phyloP scores from a whole-genome alignment of 1,139 yeast genomes.

The Candida sp. region DNA sequence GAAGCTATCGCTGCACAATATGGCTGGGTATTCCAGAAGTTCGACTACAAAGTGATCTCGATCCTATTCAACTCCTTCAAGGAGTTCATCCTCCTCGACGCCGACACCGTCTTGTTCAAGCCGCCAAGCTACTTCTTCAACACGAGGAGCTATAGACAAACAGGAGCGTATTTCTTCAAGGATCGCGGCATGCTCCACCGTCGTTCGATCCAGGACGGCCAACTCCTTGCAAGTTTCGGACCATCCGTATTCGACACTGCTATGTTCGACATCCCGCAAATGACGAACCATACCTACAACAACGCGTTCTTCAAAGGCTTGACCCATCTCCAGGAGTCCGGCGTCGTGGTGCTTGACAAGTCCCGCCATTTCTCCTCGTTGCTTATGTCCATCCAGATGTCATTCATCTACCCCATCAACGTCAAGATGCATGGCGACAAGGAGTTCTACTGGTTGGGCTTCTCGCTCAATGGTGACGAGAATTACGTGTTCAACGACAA shows the following conservation, averaged over 20 bases:
- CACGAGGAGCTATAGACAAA: conserved; percentile 31
- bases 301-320: conserved; percentile 33
- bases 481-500: conserved; percentile 50
- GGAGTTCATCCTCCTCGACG: conserved; percentile 54
- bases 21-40: conserved; percentile 33
- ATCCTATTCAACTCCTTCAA: conserved; percentile 53
- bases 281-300: conserved; percentile 33
- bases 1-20: conserved; percentile 30
- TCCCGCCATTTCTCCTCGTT: conserved; percentile 20
- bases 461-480: conserved; percentile 56
- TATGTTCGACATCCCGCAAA: conserved; percentile 34
- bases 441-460: conserved; percentile 67
- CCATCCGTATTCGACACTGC: conserved; percentile 44
- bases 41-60: conserved; percentile 55
- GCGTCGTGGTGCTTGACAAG: conserved; percentile 50
- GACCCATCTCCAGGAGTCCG: conserved; percentile 56
- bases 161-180: conserved; percentile 52
- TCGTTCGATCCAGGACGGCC: conserved; percentile 31
- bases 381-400: no score
- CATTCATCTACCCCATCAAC: conserved; percentile 39
- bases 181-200: conserved; percentile 44
- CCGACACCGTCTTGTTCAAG: conserved; percentile 52
- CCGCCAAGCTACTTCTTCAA: conserved; percentile 40
- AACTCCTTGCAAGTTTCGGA: conserved; percentile 37
- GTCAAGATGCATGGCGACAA: conserved; percentile 63